phyloP scores from a whole-genome alignment of 2,329 filamentous ascomycete genomes.

The Trichoderma sp. region DNA sequence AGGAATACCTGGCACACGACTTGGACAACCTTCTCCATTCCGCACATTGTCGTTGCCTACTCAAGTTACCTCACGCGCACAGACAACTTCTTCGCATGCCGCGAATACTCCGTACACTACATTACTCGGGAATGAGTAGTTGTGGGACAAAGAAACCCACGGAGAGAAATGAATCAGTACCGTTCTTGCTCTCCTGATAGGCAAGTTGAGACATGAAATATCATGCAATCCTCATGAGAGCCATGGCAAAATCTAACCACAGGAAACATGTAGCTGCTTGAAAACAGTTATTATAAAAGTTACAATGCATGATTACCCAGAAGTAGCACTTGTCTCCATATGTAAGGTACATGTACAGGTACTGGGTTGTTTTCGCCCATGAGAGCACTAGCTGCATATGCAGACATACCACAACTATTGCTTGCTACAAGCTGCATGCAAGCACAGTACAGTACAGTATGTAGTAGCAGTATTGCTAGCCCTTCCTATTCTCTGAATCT shows the following conservation, averaged over 20 bases:
- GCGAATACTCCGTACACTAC: background rate
- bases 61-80: background rate
- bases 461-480: background rate
- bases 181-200: background rate
- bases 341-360: background rate
- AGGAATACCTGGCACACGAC: background rate
- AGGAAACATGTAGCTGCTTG: background rate
- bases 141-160: background rate
- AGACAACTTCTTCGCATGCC: background rate
- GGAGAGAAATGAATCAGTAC: background rate
- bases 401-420: background rate
- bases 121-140: background rate
- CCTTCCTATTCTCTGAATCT: background rate
- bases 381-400: background rate
- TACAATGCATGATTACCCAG: background rate
- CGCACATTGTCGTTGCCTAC: background rate
- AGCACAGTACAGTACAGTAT: background rate
- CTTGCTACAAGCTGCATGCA: background rate
- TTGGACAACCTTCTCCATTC: slow-evolving; percentile 1
- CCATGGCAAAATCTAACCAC: background rate
- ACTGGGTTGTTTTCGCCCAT: background rate
- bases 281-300: background rate
- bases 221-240: background rate
- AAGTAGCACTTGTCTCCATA: background rate
- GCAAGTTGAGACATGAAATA: background rate